Evolutionary conservation across 139 green algal genomes (phyloP).

Genomic region (Asterochloris erici): DNA sequence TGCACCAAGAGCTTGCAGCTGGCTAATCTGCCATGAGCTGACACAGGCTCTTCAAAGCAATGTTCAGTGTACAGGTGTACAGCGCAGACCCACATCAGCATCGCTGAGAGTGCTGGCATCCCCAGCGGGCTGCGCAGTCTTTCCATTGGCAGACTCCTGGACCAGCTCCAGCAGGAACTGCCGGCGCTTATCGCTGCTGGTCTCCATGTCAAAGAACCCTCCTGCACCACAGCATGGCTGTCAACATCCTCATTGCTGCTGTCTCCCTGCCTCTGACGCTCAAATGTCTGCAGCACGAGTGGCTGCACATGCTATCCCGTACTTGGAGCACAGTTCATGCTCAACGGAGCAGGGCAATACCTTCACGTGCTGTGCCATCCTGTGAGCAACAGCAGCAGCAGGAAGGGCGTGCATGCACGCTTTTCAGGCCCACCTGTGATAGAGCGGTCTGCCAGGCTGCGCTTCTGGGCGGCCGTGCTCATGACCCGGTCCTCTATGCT

Average conservation of each 20-base stretch:
- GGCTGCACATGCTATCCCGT: neutral
- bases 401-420: neutral
- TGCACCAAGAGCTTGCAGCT: no score
- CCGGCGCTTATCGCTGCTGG: constrained; percentile 59
- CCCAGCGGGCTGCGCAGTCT: neutral
- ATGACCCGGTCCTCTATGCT: constrained; percentile 44
- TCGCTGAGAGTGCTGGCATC: neutral
- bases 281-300: neutral
- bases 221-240: constrained; percentile 34
- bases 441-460: constrained; percentile 56
- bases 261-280: neutral
- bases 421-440: constrained; percentile 42
- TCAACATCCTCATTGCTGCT: neutral
- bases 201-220: constrained; percentile 83
- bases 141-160: neutral
- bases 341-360: neutral
- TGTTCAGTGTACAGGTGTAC: neutral
- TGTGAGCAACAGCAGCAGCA: neutral
- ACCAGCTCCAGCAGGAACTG: constrained; percentile 65
- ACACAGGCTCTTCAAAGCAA: no score
- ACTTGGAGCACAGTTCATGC: neutral
- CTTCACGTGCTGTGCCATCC: neutral
- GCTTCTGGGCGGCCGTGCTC: constrained; percentile 29
- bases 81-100: neutral
- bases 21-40: no score